Evolutionary conservation across 2,329 filamentous ascomycete genomes (phyloP).

Genomic region (Colletotrichum lentis): DNA sequence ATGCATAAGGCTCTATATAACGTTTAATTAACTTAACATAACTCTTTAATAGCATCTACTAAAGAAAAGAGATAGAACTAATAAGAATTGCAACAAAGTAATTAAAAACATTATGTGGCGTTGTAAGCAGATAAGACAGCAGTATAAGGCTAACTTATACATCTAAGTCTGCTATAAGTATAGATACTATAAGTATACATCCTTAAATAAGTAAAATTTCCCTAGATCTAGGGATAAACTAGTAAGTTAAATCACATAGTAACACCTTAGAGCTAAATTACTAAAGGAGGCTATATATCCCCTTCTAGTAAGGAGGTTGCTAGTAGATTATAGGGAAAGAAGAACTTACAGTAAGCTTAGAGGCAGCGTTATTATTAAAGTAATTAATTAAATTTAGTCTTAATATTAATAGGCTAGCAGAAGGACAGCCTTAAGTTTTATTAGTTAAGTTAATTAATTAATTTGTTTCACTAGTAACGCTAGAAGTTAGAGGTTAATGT

Average conservation of each 20-base stretch:
- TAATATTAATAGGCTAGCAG: too few species aligned
- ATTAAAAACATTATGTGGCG: neutral
- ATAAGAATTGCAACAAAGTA: neutral
- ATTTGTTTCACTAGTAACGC: too few species aligned
- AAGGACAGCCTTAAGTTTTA: too few species aligned
- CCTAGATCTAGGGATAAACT: neutral
- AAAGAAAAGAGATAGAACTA: constrained; percentile 19
- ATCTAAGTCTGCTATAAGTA: constrained; percentile 3
- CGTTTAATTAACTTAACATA: neutral
- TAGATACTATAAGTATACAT: neutral
- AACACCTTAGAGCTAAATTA: neutral
- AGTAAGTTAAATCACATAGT: neutral
- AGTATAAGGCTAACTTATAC: neutral
- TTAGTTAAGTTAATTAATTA: too few species aligned
- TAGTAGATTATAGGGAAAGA: neutral
- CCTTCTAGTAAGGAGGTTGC: neutral
- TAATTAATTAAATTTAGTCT: too few species aligned
- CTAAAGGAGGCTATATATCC: neutral
- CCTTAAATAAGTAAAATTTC: neutral
- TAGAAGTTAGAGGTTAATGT: too few species aligned
- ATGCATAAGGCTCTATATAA: neutral
- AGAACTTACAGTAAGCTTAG: neutral
- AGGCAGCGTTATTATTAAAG: too few species aligned
- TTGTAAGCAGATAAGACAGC: neutral
- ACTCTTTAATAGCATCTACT: neutral